phyloP scores from a whole-genome alignment of 2,329 filamentous ascomycete genomes.

The Fusarium nodosum region DNA sequence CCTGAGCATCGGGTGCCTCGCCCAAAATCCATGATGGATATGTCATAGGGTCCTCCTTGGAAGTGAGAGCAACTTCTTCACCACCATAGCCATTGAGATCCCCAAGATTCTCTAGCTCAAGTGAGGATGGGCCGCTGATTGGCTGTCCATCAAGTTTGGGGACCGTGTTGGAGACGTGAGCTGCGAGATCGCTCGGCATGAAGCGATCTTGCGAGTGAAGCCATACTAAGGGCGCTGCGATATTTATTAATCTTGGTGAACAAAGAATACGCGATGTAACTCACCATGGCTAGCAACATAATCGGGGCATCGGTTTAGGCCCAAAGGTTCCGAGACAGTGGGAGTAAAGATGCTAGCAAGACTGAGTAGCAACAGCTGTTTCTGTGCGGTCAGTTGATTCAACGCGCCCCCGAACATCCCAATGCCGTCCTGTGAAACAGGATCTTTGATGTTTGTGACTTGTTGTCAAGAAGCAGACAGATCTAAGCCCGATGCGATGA shows the following conservation, averaged over 20 bases:
- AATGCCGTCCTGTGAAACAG: slow-evolving; percentile 5
- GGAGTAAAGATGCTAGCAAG: slow-evolving; percentile 15
- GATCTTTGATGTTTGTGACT: background rate
- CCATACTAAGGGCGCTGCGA: slow-evolving; percentile 52
- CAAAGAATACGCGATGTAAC: slow-evolving; percentile 17
- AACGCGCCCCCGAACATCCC: slow-evolving; percentile 23
- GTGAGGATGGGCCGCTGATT: slow-evolving; percentile 35
- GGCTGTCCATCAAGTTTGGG: slow-evolving; percentile 41
- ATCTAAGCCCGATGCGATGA: slow-evolving; percentile 15
- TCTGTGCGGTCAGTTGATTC: slow-evolving; percentile 6
- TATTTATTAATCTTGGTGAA: background rate
- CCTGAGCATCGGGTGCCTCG: slow-evolving; percentile 42
- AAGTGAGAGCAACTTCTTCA: slow-evolving; percentile 41
- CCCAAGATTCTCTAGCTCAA: slow-evolving; percentile 51
- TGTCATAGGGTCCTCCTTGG: slow-evolving; percentile 49
- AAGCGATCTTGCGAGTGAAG: slow-evolving; percentile 53
- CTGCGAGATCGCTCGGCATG: slow-evolving; percentile 51
- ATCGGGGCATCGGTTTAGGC: slow-evolving; percentile 44
- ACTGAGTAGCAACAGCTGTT: slow-evolving; percentile 15
- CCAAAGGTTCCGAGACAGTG: slow-evolving; percentile 23
- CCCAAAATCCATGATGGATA: slow-evolving; percentile 51
- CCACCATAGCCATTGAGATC: slow-evolving; percentile 44
- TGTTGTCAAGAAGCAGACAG: slow-evolving; percentile 19
- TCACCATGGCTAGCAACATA: slow-evolving; percentile 52
- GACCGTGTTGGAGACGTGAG: slow-evolving; percentile 51